A percentile compares a stretch with the other conserved stretches of the same genome.
Conservation (phyloP, 768 basidiomycete genomes). For the Imleria badia region DNA sequence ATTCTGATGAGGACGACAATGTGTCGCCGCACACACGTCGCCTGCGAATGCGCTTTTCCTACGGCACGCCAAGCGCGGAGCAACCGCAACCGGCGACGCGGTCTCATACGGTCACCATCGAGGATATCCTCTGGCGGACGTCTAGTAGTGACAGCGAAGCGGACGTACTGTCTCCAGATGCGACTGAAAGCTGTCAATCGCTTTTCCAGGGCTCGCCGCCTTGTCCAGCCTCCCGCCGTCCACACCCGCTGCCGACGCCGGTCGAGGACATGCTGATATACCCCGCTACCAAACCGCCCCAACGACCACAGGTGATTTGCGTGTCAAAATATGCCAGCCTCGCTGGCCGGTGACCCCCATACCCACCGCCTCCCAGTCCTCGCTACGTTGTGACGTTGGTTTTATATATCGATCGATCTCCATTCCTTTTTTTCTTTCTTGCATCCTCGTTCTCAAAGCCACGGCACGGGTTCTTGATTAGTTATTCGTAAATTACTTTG, state of each 20-base stretch:
- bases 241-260: constrained; percentile 58
- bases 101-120: constrained; percentile 29
- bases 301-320: constrained; percentile 11
- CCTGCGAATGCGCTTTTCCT: constrained; percentile 39
- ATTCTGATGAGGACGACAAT: constrained; percentile 56
- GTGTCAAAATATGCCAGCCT: constrained; percentile 33
- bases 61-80: constrained; percentile 15
- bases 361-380: background rate
- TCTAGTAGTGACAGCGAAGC: constrained; percentile 25
- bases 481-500: constrained; percentile 30
- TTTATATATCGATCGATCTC: background rate
- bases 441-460: background rate
- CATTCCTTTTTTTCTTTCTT: background rate
- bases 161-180: constrained; percentile 19
- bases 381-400: background rate
- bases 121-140: constrained; percentile 24
- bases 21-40: constrained; percentile 51
- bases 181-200: constrained; percentile 17
- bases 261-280: constrained; percentile 48
- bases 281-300: constrained; percentile 11
- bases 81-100: constrained; percentile 36
- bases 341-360: constrained; percentile 27
- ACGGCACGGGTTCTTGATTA: constrained; percentile 11
- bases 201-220: constrained; percentile 16
- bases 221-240: constrained; percentile 7